Evolutionary conservation across 352 stramenopile genomes (phyloP).

Genomic region (Phytopythium sindhum): DNA sequence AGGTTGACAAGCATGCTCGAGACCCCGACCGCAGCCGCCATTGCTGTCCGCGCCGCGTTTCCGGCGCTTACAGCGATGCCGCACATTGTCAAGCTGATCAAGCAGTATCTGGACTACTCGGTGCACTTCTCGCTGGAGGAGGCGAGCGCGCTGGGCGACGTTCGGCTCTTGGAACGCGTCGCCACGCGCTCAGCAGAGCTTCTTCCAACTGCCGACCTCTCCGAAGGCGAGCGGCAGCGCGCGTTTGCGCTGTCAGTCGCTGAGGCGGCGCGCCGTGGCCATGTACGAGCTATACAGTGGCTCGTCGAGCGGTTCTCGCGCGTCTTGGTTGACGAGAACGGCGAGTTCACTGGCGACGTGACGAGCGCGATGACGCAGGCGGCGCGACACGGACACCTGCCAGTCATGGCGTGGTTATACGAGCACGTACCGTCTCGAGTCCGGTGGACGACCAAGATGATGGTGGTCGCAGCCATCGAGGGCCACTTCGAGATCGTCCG

Average conservation of each 20-base stretch:
- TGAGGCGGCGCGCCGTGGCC: slow-evolving; percentile 18
- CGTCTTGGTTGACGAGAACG: neutral
- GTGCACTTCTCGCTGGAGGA: slow-evolving; percentile 21
- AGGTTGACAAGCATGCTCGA: neutral
- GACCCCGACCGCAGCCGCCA: neutral
- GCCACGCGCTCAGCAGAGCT: neutral
- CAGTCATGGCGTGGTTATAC: slow-evolving; percentile 18
- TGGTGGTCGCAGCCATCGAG: slow-evolving; percentile 35
- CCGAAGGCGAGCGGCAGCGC: slow-evolving; percentile 7
- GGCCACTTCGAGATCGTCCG: slow-evolving; percentile 37
- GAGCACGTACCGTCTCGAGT: slow-evolving; percentile 11
- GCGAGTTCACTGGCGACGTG: slow-evolving; percentile 14
- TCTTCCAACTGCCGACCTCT: neutral
- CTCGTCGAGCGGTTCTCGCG: slow-evolving; percentile 19
- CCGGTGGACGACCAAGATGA: slow-evolving; percentile 33
- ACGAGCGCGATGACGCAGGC: slow-evolving; percentile 25
- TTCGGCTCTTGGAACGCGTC: slow-evolving; percentile 25
- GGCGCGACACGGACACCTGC: slow-evolving; percentile 20
- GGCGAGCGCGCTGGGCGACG: slow-evolving; percentile 20
- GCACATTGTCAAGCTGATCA: slow-evolving; percentile 20
- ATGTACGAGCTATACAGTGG: slow-evolving; percentile 22
- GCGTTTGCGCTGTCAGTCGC: slow-evolving; percentile 14
- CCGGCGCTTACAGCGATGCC: slow-evolving; percentile 22
- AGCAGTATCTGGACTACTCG: slow-evolving; percentile 23
- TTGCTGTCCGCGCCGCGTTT: slow-evolving; percentile 19